A percentile compares a stretch with the other conserved stretches of the same genome.
Evolutionary conservation across 2,329 filamentous ascomycete species (phyloP).

Genomic region (Microsporum canis): DNA sequence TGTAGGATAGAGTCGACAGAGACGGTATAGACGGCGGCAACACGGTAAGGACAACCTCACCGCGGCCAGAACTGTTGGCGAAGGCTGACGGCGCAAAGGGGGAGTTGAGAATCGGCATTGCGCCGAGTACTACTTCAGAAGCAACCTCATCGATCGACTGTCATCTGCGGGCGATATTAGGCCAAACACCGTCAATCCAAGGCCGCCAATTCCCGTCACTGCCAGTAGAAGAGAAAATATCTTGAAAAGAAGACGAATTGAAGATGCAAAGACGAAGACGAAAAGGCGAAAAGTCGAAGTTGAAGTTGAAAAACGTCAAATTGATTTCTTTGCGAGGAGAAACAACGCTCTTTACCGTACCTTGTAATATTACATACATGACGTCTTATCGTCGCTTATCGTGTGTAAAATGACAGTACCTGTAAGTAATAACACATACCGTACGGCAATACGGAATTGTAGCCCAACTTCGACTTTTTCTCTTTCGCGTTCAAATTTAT

Average conservation of each 20-base stretch:
- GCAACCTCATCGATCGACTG: not conserved
- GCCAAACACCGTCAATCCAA: too few species aligned
- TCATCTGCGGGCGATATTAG: not conserved
- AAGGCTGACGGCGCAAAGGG: slow-evolving; percentile 67
- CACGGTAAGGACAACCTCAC: slow-evolving; percentile 60
- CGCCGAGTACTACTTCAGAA: not conserved
- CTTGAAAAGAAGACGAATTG: not conserved
- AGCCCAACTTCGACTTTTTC: not conserved
- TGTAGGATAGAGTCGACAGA: slow-evolving; percentile 66
- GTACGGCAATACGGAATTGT: not conserved
- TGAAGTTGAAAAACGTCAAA: not conserved
- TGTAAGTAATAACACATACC: not conserved
- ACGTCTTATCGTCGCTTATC: not conserved
- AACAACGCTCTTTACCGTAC: not conserved
- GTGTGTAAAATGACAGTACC: not conserved
- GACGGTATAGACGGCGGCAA: slow-evolving; percentile 61
- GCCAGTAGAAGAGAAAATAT: too few species aligned
- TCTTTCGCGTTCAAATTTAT: not conserved
- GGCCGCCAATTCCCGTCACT: too few species aligned
- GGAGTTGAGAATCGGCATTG: slow-evolving; percentile 32
- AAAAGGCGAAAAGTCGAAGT: not conserved
- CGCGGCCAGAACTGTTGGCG: slow-evolving; percentile 59
- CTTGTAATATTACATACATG: not conserved
- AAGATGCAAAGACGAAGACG: not conserved
- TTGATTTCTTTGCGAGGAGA: not conserved